Evolutionary conservation across 148 eudicot genomes (phyloP).

Genomic region (Dysphania ambrosioides): DNA sequence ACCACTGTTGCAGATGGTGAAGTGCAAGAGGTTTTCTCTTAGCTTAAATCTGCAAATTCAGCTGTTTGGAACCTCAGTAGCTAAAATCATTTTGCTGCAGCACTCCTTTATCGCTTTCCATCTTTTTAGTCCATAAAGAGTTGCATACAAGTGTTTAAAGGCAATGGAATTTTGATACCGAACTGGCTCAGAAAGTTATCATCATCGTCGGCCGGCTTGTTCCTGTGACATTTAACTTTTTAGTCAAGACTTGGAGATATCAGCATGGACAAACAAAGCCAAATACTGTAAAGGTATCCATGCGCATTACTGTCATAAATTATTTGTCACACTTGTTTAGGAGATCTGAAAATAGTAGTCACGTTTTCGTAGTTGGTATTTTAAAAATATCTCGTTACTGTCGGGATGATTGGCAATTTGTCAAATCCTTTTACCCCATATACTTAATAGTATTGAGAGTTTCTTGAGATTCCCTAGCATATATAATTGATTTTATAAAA

Average conservation of each 20-base stretch:
- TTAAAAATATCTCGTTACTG: too few relatives aligned
- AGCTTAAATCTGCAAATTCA: background rate
- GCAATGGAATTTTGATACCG: background rate
- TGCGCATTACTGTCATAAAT: too few relatives aligned
- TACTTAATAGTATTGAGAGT: too few relatives aligned
- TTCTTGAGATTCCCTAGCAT: too few relatives aligned
- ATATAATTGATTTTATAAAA: too few relatives aligned
- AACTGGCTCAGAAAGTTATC: background rate
- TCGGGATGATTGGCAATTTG: too few relatives aligned
- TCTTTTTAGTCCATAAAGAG: background rate
- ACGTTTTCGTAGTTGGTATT: too few relatives aligned
- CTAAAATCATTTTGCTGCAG: background rate
- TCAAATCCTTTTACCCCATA: too few relatives aligned
- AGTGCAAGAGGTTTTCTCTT: slow-evolving; percentile 34
- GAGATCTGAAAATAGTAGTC: background rate
- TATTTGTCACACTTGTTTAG: too few relatives aligned
- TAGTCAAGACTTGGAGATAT: background rate
- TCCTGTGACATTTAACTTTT: background rate
- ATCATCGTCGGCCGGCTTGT: background rate
- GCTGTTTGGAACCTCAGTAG: background rate
- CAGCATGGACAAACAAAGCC: background rate
- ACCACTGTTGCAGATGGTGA: slow-evolving; percentile 57
- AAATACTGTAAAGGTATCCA: background rate
- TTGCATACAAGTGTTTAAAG: background rate
- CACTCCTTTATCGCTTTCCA: background rate